Evolutionary conservation across 805 yeast species (phyloP), one percentile per base, ranked within the genome.

Genomic region (Diddensiella santjacobensis): DNA sequence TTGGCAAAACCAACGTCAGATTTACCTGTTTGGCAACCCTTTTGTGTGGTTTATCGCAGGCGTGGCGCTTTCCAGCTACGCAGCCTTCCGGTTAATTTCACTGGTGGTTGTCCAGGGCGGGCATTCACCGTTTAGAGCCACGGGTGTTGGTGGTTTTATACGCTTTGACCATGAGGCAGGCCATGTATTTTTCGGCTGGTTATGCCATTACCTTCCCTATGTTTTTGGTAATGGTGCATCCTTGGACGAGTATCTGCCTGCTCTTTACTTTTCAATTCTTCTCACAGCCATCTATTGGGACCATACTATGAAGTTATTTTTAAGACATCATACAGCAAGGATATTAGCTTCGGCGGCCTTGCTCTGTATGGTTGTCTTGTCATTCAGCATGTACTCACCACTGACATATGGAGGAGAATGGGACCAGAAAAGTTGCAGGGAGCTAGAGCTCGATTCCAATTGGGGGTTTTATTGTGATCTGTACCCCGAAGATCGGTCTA

Each of bases 171-270:
- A 77, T 45, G 85, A 83, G 59, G 75, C 76, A 23, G 68, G 82
- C 48, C 78, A 78, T 26, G 86, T 79, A 64, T 60, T 81, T 36
- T 60, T 78, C 5, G 96, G 95, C 39, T 87, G 89, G 86, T 69
- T 64, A 6, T 52, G 83, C 33, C 95, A 87, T 66, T 83, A 78
- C 62, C 63, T 74, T 47, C 95, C 95, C 56, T 85, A 87, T 45
- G 83, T 78, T 68, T 70, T 85, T 44, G 33, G 85, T 83, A 95
- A 84, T 80, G 23, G 78, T 93, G 71, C 93, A 84, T 68, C 67
- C 66, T 85, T 87, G 68, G 71, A 85, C 63, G 95, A 87, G 65
- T 87, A 87, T 62, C 66, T 87, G 56, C 95, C 96, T 51, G 84
- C 95, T 1, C 77, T 83, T 45, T 87, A 85, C 68, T 86, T 87